phyloP scores from a whole-genome alignment of 345 rosid species.

The Salix udensis region DNA sequence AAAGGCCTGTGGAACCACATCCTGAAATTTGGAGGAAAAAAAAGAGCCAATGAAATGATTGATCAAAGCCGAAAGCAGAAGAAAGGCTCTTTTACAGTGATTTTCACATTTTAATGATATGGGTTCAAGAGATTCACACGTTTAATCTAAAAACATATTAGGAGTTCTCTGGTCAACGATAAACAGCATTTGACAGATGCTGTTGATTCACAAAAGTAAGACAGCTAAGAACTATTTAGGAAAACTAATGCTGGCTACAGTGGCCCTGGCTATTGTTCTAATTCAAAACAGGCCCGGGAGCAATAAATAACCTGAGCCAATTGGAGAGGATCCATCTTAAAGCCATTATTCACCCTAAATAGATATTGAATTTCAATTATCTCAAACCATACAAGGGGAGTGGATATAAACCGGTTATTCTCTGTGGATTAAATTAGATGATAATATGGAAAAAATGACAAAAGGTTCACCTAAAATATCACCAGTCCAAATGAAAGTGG shows the following conservation, averaged over 20 bases:
- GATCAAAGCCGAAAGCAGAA: not conserved
- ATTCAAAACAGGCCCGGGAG: not conserved
- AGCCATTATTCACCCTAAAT: not conserved
- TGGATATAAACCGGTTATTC: not conserved
- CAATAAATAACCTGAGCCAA: not conserved
- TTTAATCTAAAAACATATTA: not conserved
- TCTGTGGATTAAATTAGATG: too few relatives aligned
- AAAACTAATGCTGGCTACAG: not conserved
- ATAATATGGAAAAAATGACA: not conserved
- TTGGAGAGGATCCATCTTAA: not conserved
- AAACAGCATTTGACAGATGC: not conserved
- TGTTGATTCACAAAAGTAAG: not conserved
- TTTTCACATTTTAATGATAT: not conserved
- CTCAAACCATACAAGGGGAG: not conserved
- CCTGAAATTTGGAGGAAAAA: conserved; percentile 29
- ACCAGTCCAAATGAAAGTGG: not conserved
- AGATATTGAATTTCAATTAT: not conserved
- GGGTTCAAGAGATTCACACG: not conserved
- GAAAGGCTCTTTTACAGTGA: not conserved
- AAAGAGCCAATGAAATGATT: not conserved
- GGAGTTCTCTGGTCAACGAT: not conserved
- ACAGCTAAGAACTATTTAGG: not conserved
- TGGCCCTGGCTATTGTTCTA: not conserved
- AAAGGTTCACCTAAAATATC: not conserved
- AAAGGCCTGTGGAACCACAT: conserved; percentile 87